Evolutionary conservation across 1,284 basidiomycete species (phyloP).

Genomic region (Cryptococcus sp.): DNA sequence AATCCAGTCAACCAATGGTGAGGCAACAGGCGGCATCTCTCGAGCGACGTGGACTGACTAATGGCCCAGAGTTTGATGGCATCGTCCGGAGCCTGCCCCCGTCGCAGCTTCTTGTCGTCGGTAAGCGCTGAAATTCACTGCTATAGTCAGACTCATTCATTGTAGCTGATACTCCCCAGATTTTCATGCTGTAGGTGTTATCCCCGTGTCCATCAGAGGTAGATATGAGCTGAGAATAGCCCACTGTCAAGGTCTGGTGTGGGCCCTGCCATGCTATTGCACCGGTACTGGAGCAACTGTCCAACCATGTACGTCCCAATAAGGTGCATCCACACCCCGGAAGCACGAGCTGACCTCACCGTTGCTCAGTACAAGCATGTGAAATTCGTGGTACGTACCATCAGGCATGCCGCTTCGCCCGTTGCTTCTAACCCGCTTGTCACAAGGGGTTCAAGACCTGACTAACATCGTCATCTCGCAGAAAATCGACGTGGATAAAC

Average conservation of each 20-base stretch:
- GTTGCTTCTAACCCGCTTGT: neutral
- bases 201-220: neutral
- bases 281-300: slow-evolving; percentile 42
- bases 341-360: no score
- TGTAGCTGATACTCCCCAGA: slow-evolving; percentile 20
- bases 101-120: slow-evolving; percentile 38
- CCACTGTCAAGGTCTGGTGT: slow-evolving; percentile 32
- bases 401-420: neutral
- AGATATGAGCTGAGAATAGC: neutral
- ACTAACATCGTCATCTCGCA: slow-evolving; percentile 18
- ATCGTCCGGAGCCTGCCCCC: slow-evolving; percentile 34
- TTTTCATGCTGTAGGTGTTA: slow-evolving; percentile 40
- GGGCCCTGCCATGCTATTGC: slow-evolving; percentile 49
- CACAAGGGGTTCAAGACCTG: neutral
- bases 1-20: slow-evolving; percentile 25
- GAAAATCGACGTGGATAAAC: slow-evolving; percentile 53
- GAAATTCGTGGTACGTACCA: slow-evolving; percentile 36
- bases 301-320: slow-evolving; percentile 26
- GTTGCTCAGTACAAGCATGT: slow-evolving; percentile 33
- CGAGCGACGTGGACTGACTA: neutral
- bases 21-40: slow-evolving; percentile 5
- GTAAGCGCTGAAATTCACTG: slow-evolving; percentile 5
- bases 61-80: slow-evolving; percentile 37
- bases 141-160: neutral
- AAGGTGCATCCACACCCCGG: no score